phyloP scores from a whole-genome alignment of 768 basidiomycete species.

The Tulasnella sp. region DNA sequence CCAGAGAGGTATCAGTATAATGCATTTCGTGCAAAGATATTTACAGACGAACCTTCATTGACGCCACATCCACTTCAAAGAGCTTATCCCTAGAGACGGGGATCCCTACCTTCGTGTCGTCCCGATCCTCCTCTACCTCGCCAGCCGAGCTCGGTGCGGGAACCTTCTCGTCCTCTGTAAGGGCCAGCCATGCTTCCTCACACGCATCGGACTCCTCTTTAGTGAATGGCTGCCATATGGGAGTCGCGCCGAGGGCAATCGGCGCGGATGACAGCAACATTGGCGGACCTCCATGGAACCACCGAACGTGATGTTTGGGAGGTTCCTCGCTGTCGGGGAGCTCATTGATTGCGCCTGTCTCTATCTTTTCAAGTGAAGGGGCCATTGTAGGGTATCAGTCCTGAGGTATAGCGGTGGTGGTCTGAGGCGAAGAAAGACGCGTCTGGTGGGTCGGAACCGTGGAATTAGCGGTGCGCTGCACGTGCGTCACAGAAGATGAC shows the following conservation, averaged over 20 bases:
- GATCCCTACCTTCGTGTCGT: slow-evolving; percentile 19
- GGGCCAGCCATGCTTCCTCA: slow-evolving; percentile 21
- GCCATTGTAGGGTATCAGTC: background rate
- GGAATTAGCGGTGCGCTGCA: background rate
- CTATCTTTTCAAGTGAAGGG: background rate
- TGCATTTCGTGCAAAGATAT: background rate
- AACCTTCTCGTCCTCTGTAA: slow-evolving; percentile 16
- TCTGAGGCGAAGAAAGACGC: background rate
- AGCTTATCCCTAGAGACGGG: slow-evolving; percentile 20
- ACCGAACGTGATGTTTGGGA: slow-evolving; percentile 12
- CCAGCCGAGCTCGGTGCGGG: background rate
- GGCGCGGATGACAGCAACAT: slow-evolving; percentile 18
- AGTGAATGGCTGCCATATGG: slow-evolving; percentile 20
- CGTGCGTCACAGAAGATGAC: background rate
- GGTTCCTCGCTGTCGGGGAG: background rate
- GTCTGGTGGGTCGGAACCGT: background rate
- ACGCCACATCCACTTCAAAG: slow-evolving; percentile 23
- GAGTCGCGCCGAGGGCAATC: slow-evolving; percentile 9
- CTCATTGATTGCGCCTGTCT: background rate
- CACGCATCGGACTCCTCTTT: slow-evolving; percentile 20
- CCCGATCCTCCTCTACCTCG: slow-evolving; percentile 13
- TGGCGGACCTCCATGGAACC: slow-evolving; percentile 14
- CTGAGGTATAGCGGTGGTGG: background rate
- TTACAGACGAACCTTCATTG: slow-evolving; percentile 18
- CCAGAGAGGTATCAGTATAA: background rate